Evolutionary conservation across 345 rosid species (phyloP), one percentile per base, ranked within the genome.

Genomic region (Gossypium bickii): DNA sequence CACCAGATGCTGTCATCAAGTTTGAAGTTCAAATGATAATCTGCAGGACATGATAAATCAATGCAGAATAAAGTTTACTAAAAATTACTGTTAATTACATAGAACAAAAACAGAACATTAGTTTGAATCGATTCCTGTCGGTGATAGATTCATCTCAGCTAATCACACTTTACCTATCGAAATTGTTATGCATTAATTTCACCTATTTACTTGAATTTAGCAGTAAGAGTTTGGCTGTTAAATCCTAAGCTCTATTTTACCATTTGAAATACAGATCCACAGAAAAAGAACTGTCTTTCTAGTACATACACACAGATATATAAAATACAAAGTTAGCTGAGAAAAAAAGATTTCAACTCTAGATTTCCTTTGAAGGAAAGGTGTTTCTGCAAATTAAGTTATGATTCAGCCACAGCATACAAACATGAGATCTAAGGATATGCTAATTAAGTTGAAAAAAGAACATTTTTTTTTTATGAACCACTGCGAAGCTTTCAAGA

Each of bases 1-100:
- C 49, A 68, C 66, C 78, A 72, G 52, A 59, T 58, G 59, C 74
- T 77, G 29, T 62, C 70, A 79, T 83, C 83, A 67, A 86, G 59
- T 70, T 72, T 63, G 53, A 79, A 60, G 77, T 71, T 38, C 65
- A 38, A 66, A 63, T 5, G 56, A 45, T 25, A 63, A 73, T 61
- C 76, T 49, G 59, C 78, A 56, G 24, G 71, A 64, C 67, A 65
- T 71, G 2, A 59, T 11, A 56, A 0, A 76, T 20, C 70, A 27
- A 17, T 51, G 59, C 72, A 44, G 67, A 77, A 78, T 55, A 51
- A 55, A 18, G 34, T 5, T 52, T 1, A 49, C 5, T 7, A 70
- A 51, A 57, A 9, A 58, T 29, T 9, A 51, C 22, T 16, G 38
- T 24, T 41, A 64, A 61, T 38, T 43, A 20, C 41, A 43, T 9